These are phyloP conservation scores for Dichotomocladium elegans DNA, from an alignment of 371 early-diverging fungal genomes.

Conservation along the genomic window DNA sequence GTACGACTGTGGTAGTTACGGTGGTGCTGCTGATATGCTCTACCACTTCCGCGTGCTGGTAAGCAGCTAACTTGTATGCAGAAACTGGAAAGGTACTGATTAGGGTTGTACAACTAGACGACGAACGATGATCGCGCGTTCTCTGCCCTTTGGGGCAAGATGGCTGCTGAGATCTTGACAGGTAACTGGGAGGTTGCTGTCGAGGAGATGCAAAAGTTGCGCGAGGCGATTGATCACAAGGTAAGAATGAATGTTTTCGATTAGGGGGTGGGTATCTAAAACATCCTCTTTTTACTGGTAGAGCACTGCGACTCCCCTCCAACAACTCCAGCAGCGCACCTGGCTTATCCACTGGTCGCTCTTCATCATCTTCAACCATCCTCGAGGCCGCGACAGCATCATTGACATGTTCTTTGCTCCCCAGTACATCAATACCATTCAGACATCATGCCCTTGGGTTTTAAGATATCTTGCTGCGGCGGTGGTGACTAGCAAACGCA, in stretches of 20 bases:
- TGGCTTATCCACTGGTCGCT: constrained; percentile 96
- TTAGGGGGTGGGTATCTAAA: background rate
- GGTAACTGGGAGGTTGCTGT: constrained; percentile 91
- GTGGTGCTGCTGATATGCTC: constrained; percentile 87
- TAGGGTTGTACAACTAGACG: constrained; percentile 46
- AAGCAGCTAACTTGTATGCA: constrained; percentile 5
- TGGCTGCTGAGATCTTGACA: constrained; percentile 91
- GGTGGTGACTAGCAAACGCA: constrained; percentile 86
- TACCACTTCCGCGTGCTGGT: constrained; percentile 91
- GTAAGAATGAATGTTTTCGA: constrained; percentile 1
- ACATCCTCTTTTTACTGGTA: background rate
- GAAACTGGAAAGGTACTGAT: background rate
- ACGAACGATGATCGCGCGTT: constrained; percentile 78
- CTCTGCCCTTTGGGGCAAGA: constrained; percentile 93
- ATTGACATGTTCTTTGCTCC: constrained; percentile 90
- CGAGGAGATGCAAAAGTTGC: constrained; percentile 82
- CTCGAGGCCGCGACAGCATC: constrained; percentile 89
- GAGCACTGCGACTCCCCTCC: constrained; percentile 57
- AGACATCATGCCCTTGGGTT: constrained; percentile 93
- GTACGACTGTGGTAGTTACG: constrained; percentile 90
- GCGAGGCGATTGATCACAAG: constrained; percentile 77
- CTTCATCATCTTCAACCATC: constrained; percentile 96
- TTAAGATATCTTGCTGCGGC: constrained; percentile 90
- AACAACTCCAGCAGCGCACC: constrained; percentile 88
- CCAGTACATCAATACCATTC: constrained; percentile 92